A percentile compares a stretch with the other conserved stretches of the same genome.
These are phyloP conservation scores for Endoconidiophora laricicola DNA, from an alignment of 2,329 filamentous ascomycete genomes.

Conservation along the genomic window DNA sequence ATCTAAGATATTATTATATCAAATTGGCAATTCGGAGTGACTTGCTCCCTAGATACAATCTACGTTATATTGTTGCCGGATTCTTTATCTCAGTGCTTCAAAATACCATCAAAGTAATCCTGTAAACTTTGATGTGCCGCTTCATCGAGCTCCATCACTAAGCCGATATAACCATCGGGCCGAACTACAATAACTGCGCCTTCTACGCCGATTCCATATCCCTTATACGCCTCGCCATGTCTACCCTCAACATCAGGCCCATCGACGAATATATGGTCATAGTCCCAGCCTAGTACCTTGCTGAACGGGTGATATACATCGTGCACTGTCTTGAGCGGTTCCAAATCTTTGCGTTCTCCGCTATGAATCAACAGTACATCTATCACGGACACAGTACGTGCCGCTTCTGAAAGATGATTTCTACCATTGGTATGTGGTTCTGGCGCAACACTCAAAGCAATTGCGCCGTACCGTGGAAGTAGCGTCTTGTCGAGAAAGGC, in stretches of 20 bases:
- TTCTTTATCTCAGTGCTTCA: not conserved
- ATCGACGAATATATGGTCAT: constrained; percentile 40
- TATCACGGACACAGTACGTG: constrained; percentile 24
- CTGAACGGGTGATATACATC: constrained; percentile 31
- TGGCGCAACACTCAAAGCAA: constrained; percentile 15
- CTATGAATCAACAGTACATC: constrained; percentile 46
- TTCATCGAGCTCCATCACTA: constrained; percentile 24
- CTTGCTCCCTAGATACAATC: too few relatives aligned
- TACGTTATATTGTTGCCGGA: too few relatives aligned
- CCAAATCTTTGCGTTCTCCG: constrained; percentile 29
- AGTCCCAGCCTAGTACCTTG: constrained; percentile 33
- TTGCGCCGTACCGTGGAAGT: constrained; percentile 23
- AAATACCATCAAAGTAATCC: constrained; percentile 21
- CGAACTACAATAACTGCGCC: constrained; percentile 44
- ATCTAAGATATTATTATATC: too few relatives aligned
- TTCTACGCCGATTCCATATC: constrained; percentile 40
- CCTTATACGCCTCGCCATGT: constrained; percentile 33
- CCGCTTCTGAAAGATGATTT: not conserved
- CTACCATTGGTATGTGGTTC: constrained; percentile 11
- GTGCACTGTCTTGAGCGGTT: constrained; percentile 36
- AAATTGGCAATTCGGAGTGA: too few relatives aligned
- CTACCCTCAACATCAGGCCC: constrained; percentile 35
- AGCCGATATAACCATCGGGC: constrained; percentile 50
- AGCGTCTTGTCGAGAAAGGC: constrained; percentile 25
- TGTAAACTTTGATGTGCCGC: constrained; percentile 24